A percentile compares a stretch with the other conserved stretches of the same genome.
phyloP scores from a whole-genome alignment of 2,329 filamentous ascomycete genomes.

The Calonectria hongkongensis region DNA sequence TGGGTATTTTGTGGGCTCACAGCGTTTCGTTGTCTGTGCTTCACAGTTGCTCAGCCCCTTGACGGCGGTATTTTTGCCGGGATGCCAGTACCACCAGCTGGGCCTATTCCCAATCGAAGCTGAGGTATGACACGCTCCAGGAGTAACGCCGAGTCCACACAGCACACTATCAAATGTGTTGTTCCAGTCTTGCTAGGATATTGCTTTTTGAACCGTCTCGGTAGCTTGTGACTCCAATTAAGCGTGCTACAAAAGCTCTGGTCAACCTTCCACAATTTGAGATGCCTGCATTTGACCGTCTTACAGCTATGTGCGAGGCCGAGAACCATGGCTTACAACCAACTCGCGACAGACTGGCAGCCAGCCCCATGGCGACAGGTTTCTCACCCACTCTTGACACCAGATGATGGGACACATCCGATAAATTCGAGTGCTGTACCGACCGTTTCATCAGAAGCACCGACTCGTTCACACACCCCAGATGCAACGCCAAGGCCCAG shows the following conservation, averaged over 20 bases:
- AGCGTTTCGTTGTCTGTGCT: background rate
- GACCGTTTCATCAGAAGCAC: background rate
- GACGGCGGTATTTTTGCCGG: background rate
- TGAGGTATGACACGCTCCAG: background rate
- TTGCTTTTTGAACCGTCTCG: background rate
- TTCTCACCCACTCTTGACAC: background rate
- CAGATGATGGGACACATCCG: background rate
- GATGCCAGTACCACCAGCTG: background rate
- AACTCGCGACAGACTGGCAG: background rate
- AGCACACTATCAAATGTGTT: background rate
- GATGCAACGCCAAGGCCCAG: background rate
- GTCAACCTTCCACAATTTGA: background rate
- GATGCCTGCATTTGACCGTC: background rate
- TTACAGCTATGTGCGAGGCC: background rate
- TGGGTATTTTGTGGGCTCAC: slow-evolving; percentile 4
- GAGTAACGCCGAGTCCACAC: background rate
- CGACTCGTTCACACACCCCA: background rate
- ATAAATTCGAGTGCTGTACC: background rate
- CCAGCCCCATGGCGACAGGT: background rate
- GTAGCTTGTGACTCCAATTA: background rate
- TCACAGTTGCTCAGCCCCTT: slow-evolving; percentile 12
- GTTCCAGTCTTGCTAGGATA: background rate
- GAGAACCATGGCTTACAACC: background rate
- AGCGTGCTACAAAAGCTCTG: background rate
- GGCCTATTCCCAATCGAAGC: background rate